Base-by-base conservation (phyloP, 345 rosid genomes). In the Alliaria petiolata region DNA sequence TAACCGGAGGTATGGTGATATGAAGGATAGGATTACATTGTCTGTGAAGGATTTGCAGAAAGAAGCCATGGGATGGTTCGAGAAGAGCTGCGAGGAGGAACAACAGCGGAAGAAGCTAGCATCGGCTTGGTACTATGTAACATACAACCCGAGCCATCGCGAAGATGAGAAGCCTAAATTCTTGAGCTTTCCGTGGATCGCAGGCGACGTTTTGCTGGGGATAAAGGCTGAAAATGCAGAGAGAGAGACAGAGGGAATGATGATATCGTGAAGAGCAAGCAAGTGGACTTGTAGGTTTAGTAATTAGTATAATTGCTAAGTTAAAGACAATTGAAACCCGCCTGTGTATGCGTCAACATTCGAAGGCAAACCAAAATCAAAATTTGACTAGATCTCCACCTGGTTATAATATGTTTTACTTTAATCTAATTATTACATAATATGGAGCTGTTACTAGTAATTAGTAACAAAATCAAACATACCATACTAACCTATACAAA, bases 111-210 rank as follows among this genome's bases (percentile, higher is more conserved):
- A 61, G 80, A 68, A 72, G 66, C 43, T 91, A 75, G 95, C 99
- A n/a, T 86, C 96, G 0, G 97, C 97, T 6, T 89, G 97, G 99
- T 91, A 91, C 70, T 86, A 84, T 58, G 88, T 88, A 10, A 85
- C 93, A 0, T 91, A 89, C 71, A 90, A 81, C 71, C 87, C 88
- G 4, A 77, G 66, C 38, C 72, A 79, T 46, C 25, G 11, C 47
- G 67, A n/a, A n/a, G n/a, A 47, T 10, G 86, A 79, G 71, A 60
- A 78, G 59, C 25, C 13, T 46, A 83, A 47, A 6, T 88, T 79
- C 85, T 57, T 95, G 77, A 88, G 99, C 78, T 91, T 95, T 38
- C 95, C 95, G 4, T 91, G 93, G 99, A 81, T 85, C 39, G 81
- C 88, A 0, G 90, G 89, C 34, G 95, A 88, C 34, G 76, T 81